Conservation (phyloP, 2,329 filamentous ascomycete genomes). For the Colletotrichum falcatum region DNA sequence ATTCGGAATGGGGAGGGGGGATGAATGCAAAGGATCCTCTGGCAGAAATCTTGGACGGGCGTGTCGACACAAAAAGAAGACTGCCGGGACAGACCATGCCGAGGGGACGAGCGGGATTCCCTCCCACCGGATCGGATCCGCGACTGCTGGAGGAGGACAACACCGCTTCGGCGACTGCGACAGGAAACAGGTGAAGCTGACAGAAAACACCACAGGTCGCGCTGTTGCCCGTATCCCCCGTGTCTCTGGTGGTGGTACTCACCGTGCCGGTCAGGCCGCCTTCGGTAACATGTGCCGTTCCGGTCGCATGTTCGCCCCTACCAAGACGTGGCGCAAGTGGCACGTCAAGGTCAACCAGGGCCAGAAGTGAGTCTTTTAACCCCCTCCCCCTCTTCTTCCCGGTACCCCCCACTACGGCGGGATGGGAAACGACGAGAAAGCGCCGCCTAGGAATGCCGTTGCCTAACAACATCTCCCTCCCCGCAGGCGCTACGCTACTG, state of each 20-base stretch:
- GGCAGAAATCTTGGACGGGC: slow-evolving; percentile 21
- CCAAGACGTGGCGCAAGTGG: slow-evolving; percentile 99
- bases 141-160: slow-evolving; percentile 21
- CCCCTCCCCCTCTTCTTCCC: neutral
- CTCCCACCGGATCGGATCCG: neutral
- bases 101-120: slow-evolving; percentile 6
- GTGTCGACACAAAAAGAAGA: neutral
- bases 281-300: slow-evolving; percentile 99
- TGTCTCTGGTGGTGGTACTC: slow-evolving; percentile 99
- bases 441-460: slow-evolving; percentile 3
- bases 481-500: slow-evolving; percentile 91
- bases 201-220: slow-evolving; percentile 73
- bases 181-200: slow-evolving; percentile 30
- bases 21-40: slow-evolving; percentile 24
- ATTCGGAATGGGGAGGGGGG: slow-evolving; percentile 5
- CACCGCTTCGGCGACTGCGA: neutral
- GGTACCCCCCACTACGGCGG: slow-evolving; percentile 4
- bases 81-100: slow-evolving; percentile 13
- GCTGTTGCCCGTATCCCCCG: slow-evolving; percentile 99
- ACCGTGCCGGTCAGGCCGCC: slow-evolving; percentile 99
- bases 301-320: slow-evolving; percentile 99
- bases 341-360: slow-evolving; percentile 99
- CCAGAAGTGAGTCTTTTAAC: slow-evolving; percentile 79
- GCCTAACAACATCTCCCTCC: slow-evolving; percentile 2
- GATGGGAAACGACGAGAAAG: neutral